Base-by-base conservation (phyloP, 768 basidiomycete genomes). In the Tephrocybe rancida region DNA sequence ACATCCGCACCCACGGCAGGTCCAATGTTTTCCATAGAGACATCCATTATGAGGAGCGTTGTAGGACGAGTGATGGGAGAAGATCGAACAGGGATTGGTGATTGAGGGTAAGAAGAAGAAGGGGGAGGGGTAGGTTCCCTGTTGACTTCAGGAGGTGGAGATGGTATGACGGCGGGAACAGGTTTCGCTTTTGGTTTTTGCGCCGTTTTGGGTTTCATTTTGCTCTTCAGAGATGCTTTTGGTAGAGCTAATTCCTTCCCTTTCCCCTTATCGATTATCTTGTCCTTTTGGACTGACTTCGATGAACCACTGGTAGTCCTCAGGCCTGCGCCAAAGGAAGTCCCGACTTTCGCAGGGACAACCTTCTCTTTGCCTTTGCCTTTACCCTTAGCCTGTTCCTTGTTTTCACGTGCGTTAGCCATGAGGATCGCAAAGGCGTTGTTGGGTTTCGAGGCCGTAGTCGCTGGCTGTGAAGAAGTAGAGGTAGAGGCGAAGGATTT, bases 341-440 rank as follows among this genome's bases (percentile, higher is more conserved):
- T 48, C 9, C 45, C 44, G 3, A 39, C 18, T 53, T 60, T 64
- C 10, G 39, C 30, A 35, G 57, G 25, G 29, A 29, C 51, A 21
- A 43, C 41, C 50, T 44, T 62, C 30, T 48, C 59, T 52, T 65
- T 69, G 41, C 50, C 62, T 50, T 69, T 70, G 9, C 60, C 63
- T 39, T 65, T 64, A 11, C 61, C 58, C 18, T 22, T 25, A 16
- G 41, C 51, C 18, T 48, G 42, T 24, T 48, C 50, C 41, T 62
- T 61, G 44, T 50, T 53, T 54, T 60, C 59, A 18, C 56, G 58
- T 13, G 59, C 57, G 26, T 58, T 61, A 5, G 58, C 64, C 73
- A 76, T 75, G 50, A 76, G 50, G 11, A 71, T 1, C 1, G 49
- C 51, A 39, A 73, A 74, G n/a, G 71, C 72, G 55, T 77, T 62